These are phyloP conservation scores for Anisodus acutangulus DNA, from an alignment of 257 asterid genomes.

Conservation along the genomic window DNA sequence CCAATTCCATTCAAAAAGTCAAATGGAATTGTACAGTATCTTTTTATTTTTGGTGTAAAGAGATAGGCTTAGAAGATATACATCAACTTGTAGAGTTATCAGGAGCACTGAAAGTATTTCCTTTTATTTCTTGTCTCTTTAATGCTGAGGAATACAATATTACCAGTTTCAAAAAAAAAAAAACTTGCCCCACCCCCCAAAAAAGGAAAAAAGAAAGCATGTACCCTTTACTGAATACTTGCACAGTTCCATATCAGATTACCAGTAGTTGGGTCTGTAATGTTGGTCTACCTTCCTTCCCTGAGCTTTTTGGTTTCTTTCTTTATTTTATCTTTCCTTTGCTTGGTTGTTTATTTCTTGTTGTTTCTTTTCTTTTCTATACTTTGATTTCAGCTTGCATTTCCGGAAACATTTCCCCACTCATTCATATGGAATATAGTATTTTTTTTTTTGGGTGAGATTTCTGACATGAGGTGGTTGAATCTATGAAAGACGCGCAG, in stretches of 20 bases:
- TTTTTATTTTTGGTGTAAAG: too few relatives aligned
- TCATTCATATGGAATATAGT: background rate
- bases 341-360: background rate
- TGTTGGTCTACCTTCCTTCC: background rate
- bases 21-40: too few relatives aligned
- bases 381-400: background rate
- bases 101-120: too few relatives aligned
- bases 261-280: background rate
- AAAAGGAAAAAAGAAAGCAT: background rate
- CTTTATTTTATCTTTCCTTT: background rate
- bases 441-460: background rate
- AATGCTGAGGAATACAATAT: too few relatives aligned
- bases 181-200: background rate
- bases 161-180: too few relatives aligned
- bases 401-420: background rate
- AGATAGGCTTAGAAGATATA: too few relatives aligned
- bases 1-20: too few relatives aligned
- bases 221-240: background rate
- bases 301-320: background rate
- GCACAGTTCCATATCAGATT: background rate
- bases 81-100: too few relatives aligned
- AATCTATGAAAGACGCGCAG: background rate
- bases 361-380: background rate
- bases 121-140: too few relatives aligned
- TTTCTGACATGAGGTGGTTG: slow-evolving; percentile 9